Conservation (phyloP, 2,329 filamentous ascomycete genomes). For the Cercospora zeina region DNA sequence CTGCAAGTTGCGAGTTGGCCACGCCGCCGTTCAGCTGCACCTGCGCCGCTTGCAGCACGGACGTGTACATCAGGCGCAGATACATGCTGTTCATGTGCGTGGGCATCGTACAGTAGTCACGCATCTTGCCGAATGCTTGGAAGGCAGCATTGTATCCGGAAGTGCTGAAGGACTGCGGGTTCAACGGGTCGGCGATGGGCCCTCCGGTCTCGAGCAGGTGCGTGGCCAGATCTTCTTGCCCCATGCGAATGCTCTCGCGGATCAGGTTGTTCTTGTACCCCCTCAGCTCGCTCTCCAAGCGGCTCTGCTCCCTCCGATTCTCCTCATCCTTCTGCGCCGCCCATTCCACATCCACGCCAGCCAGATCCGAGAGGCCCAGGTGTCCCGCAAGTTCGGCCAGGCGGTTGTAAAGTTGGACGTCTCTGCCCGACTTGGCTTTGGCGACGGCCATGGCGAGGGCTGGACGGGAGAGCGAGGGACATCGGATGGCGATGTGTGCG, state of each 20-base stretch:
- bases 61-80: slow-evolving; percentile 73
- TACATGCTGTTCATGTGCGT: slow-evolving; percentile 82
- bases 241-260: slow-evolving; percentile 92
- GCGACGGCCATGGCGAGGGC: slow-evolving; percentile 74
- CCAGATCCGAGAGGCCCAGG: slow-evolving; percentile 67
- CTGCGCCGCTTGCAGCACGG: slow-evolving; percentile 71
- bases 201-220: slow-evolving; percentile 77
- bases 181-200: slow-evolving; percentile 32
- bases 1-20: slow-evolving; percentile 50
- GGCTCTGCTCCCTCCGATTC: slow-evolving; percentile 68
- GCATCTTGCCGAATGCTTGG: slow-evolving; percentile 82
- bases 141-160: slow-evolving; percentile 66
- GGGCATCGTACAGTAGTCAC: slow-evolving; percentile 80
- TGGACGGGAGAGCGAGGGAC: slow-evolving; percentile 72
- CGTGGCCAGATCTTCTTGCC: slow-evolving; percentile 84
- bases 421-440: slow-evolving; percentile 74
- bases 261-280: slow-evolving; percentile 96
- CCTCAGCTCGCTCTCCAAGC: slow-evolving; percentile 82
- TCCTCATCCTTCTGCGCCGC: slow-evolving; percentile 64
- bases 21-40: slow-evolving; percentile 45
- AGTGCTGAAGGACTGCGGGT: slow-evolving; percentile 23
- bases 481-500: slow-evolving; percentile 75
- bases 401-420: slow-evolving; percentile 69
- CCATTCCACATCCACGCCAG: slow-evolving; percentile 70
- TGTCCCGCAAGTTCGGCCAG: slow-evolving; percentile 67